Base-by-base conservation (phyloP, 768 basidiomycete genomes). In the Tylopilus balloui region DNA sequence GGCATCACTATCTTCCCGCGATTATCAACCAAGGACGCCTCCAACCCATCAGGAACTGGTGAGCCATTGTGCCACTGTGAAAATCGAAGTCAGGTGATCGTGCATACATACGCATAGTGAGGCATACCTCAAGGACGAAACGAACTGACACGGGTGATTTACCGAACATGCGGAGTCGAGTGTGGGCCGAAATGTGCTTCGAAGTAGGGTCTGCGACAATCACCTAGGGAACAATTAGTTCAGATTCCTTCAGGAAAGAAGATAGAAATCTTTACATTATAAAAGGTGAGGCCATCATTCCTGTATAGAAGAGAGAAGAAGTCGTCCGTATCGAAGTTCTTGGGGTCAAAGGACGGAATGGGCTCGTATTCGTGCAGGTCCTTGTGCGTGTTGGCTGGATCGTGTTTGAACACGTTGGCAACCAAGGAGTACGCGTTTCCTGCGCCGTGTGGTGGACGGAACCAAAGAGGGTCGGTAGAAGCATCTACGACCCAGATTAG, bases 151-250 rank as follows among this genome's bases (percentile, higher is more conserved):
- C 27, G 6, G 34, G 29, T 0, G 1, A 39, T 24, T 21, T 20
- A 34, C 43, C 12, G n/a, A 38, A 19, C 39, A 46, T 47, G 7
- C 52, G 52, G 24, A 54, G 52, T 38, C 52, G 49, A 42, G 49
- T 54, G 24, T 1, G 50, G 19, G n/a, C 34, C 2, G 52, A 34
- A 32, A 51, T 15, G n/a, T 54, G 45, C 13, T 42, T 42, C 29
- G 41, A 19, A 21, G 52, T 51, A 5, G 52, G 52, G 24, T 54
- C 52, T 9, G 49, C 52, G 15, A 51, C 52, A 19, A 51, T 12
- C 19, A 54, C 52, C 52, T 54, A 14, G 0, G 10, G 8, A 9
- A 35, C 3, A 13, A 20, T 38, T 5, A 17, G 6, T 14, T 47
- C 19, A 20, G 1, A 5, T 19, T 25, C 15, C 10, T 39, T 13